phyloP scores from a whole-genome alignment of 2,329 filamentous ascomycete genomes.

The Neonectria coccinea region DNA sequence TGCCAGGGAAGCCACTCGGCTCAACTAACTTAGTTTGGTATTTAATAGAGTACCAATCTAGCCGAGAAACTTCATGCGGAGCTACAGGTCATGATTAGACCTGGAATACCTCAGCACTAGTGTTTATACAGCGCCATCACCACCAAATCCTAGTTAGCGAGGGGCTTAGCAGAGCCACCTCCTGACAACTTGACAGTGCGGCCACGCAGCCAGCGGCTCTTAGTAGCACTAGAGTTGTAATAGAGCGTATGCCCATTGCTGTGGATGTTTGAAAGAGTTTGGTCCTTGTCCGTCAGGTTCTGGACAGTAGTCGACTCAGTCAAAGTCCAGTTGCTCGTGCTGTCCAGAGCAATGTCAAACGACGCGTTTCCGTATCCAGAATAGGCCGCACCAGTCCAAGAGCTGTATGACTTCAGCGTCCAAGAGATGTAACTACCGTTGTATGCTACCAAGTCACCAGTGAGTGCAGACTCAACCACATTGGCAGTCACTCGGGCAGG shows the following conservation, averaged over 20 bases:
- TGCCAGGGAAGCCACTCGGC: too few relatives aligned
- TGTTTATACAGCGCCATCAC: constrained; percentile 6
- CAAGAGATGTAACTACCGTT: constrained; percentile 26
- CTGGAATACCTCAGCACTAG: constrained; percentile 6
- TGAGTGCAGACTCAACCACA: constrained; percentile 14
- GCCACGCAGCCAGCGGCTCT: constrained; percentile 26
- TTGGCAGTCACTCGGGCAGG: constrained; percentile 20
- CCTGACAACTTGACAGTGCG: constrained; percentile 12
- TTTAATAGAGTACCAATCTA: not conserved
- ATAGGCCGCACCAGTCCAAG: constrained; percentile 19
- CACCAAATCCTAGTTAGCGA: constrained; percentile 14
- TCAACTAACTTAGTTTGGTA: too few relatives aligned
- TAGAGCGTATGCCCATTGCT: constrained; percentile 22
- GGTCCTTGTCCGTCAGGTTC: constrained; percentile 21
- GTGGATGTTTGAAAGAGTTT: constrained; percentile 22
- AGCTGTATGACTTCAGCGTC: constrained; percentile 17
- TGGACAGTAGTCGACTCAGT: constrained; percentile 22
- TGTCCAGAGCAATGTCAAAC: constrained; percentile 19
- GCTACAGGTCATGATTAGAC: too few relatives aligned
- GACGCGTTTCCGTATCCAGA: constrained; percentile 19
- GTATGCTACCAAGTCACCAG: constrained; percentile 21
- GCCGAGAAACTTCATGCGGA: not conserved
- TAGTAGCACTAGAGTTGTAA: constrained; percentile 23
- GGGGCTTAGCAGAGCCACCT: constrained; percentile 22
- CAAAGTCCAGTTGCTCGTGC: constrained; percentile 21